phyloP scores from a whole-genome alignment of 306 rosid species.

The Fragaria nilgerrensis region DNA sequence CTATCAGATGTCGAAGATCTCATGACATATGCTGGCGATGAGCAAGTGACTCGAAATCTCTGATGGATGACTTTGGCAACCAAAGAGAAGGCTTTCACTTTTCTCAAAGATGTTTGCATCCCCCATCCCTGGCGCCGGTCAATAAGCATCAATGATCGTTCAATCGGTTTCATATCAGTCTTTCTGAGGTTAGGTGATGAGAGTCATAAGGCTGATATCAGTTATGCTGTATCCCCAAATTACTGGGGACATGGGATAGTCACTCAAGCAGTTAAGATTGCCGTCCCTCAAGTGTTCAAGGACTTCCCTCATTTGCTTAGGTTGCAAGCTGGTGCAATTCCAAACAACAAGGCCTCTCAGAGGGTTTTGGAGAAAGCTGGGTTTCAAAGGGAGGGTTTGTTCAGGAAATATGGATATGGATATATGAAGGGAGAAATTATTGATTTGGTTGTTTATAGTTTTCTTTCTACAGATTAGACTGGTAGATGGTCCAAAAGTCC shows the following conservation, averaged over 20 bases:
- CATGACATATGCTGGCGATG: no score
- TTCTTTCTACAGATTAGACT: slow-evolving; percentile 36
- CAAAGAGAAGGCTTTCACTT: no score
- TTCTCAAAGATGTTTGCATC: no score
- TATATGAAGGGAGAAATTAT: slow-evolving; percentile 32
- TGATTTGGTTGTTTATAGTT: slow-evolving; percentile 42
- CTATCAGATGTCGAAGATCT: no score
- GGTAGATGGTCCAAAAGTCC: not conserved
- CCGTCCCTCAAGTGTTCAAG: slow-evolving; percentile 38
- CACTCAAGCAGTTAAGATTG: slow-evolving; percentile 38
- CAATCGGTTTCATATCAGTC: slow-evolving; percentile 40
- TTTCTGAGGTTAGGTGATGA: slow-evolving; percentile 39
- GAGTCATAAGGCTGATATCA: slow-evolving; percentile 45
- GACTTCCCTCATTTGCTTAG: slow-evolving; percentile 48
- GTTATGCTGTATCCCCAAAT: slow-evolving; percentile 41
- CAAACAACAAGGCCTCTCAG: slow-evolving; percentile 51
- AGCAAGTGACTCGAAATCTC: no score
- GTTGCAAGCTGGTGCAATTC: slow-evolving; percentile 37
- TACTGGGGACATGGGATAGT: slow-evolving; percentile 58
- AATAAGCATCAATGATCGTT: slow-evolving; percentile 29
- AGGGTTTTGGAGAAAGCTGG: slow-evolving; percentile 68
- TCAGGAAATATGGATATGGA: slow-evolving; percentile 45
- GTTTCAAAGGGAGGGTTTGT: slow-evolving; percentile 52
- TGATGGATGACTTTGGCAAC: no score
- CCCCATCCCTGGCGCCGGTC: no score